A percentile compares a stretch with the other conserved stretches of the same genome.
These are phyloP conservation scores for Themeda triandra DNA, from an alignment of 176 grass and related monocot genomes.

Conservation along the genomic window DNA sequence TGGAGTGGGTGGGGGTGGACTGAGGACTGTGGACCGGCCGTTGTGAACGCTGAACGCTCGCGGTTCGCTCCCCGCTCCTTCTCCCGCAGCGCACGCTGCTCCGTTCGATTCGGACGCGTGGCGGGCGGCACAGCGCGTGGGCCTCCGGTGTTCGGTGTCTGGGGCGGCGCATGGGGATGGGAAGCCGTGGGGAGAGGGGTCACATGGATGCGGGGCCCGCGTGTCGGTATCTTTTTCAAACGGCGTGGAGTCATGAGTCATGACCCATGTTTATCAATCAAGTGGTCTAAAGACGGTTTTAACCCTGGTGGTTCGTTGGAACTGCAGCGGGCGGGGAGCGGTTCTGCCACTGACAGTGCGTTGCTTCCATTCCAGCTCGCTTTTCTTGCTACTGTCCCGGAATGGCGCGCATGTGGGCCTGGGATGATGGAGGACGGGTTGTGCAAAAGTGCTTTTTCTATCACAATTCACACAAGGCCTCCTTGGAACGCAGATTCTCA, in stretches of 20 bases:
- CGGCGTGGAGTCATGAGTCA: conserved; percentile 11
- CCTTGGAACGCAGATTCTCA: too few species aligned
- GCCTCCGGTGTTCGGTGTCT: not conserved
- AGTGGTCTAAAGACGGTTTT: not conserved
- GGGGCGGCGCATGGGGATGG: not conserved
- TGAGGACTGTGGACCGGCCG: not conserved
- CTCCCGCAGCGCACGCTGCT: not conserved
- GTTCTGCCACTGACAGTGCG: conserved; percentile 1
- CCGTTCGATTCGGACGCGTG: conserved; percentile 1
- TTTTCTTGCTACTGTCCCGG: not conserved
- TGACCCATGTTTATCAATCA: not conserved
- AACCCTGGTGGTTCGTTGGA: not conserved
- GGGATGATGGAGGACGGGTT: not conserved
- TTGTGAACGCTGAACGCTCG: too few species aligned
- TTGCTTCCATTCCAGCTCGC: not conserved
- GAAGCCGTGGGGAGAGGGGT: not conserved
- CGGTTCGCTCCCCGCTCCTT: not conserved
- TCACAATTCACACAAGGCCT: too few species aligned
- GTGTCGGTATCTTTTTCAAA: conserved; percentile 22
- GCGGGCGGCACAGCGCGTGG: not conserved
- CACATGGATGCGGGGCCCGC: conserved; percentile 26
- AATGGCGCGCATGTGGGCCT: not conserved
- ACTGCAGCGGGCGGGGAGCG: not conserved
- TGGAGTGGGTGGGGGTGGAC: not conserved
- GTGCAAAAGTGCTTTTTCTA: not conserved